phyloP scores from a whole-genome alignment of 805 yeast species.

The Candida ficus region DNA sequence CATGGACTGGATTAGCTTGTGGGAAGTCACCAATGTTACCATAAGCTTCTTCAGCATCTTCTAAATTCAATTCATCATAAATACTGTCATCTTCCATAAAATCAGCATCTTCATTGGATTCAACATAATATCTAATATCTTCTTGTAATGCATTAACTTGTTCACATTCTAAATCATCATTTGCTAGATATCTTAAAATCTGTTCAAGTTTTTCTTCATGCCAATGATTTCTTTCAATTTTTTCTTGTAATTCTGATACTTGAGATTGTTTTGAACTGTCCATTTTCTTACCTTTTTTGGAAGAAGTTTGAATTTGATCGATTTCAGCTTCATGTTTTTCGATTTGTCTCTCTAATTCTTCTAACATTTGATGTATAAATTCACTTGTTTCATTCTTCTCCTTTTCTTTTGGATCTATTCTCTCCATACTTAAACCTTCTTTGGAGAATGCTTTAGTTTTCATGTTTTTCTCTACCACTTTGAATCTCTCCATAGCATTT shows the following conservation, averaged over 20 bases:
- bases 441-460: constrained; percentile 92
- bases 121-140: constrained; percentile 89
- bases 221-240: constrained; percentile 67
- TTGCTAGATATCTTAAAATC: constrained; percentile 70
- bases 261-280: constrained; percentile 52
- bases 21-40: constrained; percentile 42
- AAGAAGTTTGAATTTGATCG: constrained; percentile 45
- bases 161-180: constrained; percentile 75
- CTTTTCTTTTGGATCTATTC: constrained; percentile 71
- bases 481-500: constrained; percentile 90
- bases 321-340: constrained; percentile 74
- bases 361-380: constrained; percentile 67
- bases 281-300: constrained; percentile 53
- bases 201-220: constrained; percentile 77
- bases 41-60: constrained; percentile 48
- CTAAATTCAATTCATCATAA: constrained; percentile 79
- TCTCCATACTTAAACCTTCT: constrained; percentile 79
- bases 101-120: constrained; percentile 87
- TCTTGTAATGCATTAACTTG: constrained; percentile 73
- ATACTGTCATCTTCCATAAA: constrained; percentile 91
- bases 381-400: constrained; percentile 69
- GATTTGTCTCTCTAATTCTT: constrained; percentile 74
- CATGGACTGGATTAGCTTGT: constrained; percentile 8
- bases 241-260: constrained; percentile 56
- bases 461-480: constrained; percentile 87